phyloP scores from a whole-genome alignment of 108 stramenopile species.

The Pseudonitzschia delicatissima region DNA sequence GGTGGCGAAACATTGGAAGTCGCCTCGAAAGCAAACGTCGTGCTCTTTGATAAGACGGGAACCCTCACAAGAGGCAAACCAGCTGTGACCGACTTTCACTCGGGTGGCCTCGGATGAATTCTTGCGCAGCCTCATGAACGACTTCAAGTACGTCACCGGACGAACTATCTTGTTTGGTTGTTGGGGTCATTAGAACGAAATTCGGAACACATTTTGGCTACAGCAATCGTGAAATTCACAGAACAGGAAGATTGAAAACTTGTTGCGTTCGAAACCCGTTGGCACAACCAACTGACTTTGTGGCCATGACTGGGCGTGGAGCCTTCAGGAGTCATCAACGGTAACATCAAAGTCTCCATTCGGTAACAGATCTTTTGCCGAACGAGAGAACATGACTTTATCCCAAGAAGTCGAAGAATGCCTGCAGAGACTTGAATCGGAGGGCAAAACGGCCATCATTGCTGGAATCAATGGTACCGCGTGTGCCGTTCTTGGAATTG shows the following conservation, averaged over 20 bases:
- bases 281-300: slow-evolving; percentile 44
- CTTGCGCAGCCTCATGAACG: slow-evolving; percentile 40
- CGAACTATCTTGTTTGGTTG: slow-evolving; percentile 49
- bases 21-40: slow-evolving; percentile 75
- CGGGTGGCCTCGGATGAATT: slow-evolving; percentile 38
- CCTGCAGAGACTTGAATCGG: slow-evolving; percentile 65
- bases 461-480: slow-evolving; percentile 68
- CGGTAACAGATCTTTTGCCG: slow-evolving; percentile 75
- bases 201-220: slow-evolving; percentile 82
- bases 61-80: slow-evolving; percentile 92
- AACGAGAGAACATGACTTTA: slow-evolving; percentile 45
- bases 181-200: slow-evolving; percentile 77
- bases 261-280: slow-evolving; percentile 30
- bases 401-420: slow-evolving; percentile 55
- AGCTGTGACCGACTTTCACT: slow-evolving; percentile 61
- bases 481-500: slow-evolving; percentile 77
- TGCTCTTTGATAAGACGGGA: slow-evolving; percentile 99
- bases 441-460: slow-evolving; percentile 82
- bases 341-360: slow-evolving; percentile 44
- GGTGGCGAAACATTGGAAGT: slow-evolving; percentile 93
- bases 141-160: background rate
- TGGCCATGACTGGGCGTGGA: slow-evolving; percentile 68
- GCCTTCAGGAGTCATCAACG: slow-evolving; percentile 62
- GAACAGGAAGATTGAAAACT: slow-evolving; percentile 30
- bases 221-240: slow-evolving; percentile 57